Evolutionary conservation across 257 asterid species (phyloP), one percentile per base, ranked within the genome.

Genomic region (Fraxinus pennsylvanica): DNA sequence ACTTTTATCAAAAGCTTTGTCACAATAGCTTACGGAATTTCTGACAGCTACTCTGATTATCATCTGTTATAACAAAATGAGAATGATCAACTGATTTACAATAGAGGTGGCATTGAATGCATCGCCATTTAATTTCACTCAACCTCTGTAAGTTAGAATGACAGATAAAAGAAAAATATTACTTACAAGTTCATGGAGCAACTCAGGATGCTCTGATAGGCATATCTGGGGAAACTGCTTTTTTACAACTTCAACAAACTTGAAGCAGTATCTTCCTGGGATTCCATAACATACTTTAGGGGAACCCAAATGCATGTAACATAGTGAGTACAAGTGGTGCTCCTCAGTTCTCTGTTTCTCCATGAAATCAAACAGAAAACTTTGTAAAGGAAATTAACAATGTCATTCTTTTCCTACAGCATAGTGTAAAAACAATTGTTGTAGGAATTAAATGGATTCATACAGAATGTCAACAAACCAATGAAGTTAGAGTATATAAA

Each of bases 271-370:
- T 75, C 82, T 73, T 78, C 92, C 92, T 19, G 99, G 99, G 83
- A 95, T 70, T 71, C 89, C 88, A 82, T 93, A 92, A 92, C 91
- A 92, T 63, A 92, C 81, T 85, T 80, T 88, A 1, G 97, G 84
- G 76, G 89, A 87, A 39, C 97, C 97, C 81, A 83, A 74, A 85
- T 93, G 98, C 86, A 88, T 43, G 86, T 90, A 93, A 73, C 86
- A 85, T 70, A 95, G 82, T 10, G 93, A 92, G 82, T 93, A 93
- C 82, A 95, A 85, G 82, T 88, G 89, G 80, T 95, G 99, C 74
- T 90, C 91, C 81, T 92, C 97, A 71, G 54, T 85, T 81, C 84
- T 88, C 99, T 95, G 92, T 81, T 35, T 80, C 75, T 45, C 84
- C 79, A 76, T 83, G 69, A 79, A 85, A 80, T 71, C 83, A 74